These are phyloP conservation scores for Microsporum canis DNA, from an alignment of 2,329 filamentous ascomycete genomes.

Conservation along the genomic window DNA sequence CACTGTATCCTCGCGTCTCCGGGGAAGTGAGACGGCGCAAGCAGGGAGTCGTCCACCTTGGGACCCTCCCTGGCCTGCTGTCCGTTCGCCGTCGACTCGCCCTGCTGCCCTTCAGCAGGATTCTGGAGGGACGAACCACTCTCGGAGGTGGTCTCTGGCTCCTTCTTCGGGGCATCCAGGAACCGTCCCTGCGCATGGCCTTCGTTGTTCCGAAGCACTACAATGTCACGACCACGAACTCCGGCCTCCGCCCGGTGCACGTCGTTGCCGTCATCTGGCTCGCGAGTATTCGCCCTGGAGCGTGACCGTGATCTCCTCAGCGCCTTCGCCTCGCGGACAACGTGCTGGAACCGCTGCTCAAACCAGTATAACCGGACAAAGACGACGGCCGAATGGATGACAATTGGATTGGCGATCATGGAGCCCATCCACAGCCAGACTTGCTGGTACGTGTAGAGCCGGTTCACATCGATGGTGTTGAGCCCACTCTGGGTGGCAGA, in stretches of 20 bases:
- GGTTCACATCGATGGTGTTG: constrained; percentile 62
- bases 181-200: constrained; percentile 20
- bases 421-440: constrained; percentile 59
- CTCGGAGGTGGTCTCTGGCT: background rate
- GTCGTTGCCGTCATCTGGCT: constrained; percentile 32
- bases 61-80: constrained; percentile 37
- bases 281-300: constrained; percentile 39
- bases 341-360: constrained; percentile 82
- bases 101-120: background rate
- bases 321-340: constrained; percentile 60
- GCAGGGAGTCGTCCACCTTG: background rate
- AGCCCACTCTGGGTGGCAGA: constrained; percentile 84
- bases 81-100: background rate
- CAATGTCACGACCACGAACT: constrained; percentile 28
- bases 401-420: constrained; percentile 70
- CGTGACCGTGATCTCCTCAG: constrained; percentile 47
- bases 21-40: background rate
- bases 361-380: constrained; percentile 96
- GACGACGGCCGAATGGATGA: constrained; percentile 75
- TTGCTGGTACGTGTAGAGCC: constrained; percentile 60
- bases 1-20: background rate
- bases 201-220: constrained; percentile 26
- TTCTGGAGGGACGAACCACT: constrained; percentile 6
- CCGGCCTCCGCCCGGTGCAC: constrained; percentile 28
- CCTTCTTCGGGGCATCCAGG: constrained; percentile 9